phyloP scores from a whole-genome alignment of 768 basidiomycete genomes.

The Tricholoma matsutake region DNA sequence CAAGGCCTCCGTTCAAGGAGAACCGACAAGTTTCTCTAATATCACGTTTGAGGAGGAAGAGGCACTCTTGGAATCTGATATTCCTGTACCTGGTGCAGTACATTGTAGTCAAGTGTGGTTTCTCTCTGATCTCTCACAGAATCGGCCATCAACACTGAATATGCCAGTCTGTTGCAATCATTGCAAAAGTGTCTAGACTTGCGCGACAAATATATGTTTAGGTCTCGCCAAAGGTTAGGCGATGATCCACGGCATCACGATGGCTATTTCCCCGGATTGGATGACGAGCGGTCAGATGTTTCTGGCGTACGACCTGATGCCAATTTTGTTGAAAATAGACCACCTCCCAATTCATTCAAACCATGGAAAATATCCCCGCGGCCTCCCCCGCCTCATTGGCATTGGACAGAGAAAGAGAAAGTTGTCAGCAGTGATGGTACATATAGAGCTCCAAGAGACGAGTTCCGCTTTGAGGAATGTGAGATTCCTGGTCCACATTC shows the following conservation, averaged over 20 bases:
- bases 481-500: slow-evolving; percentile 65
- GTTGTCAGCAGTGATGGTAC: slow-evolving; percentile 41
- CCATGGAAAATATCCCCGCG: slow-evolving; percentile 90
- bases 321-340: slow-evolving; percentile 27
- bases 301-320: slow-evolving; percentile 66
- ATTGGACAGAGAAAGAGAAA: slow-evolving; percentile 60
- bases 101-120: slow-evolving; percentile 2
- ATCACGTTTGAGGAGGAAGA: slow-evolving; percentile 32
- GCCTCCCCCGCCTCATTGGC: slow-evolving; percentile 97
- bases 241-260: slow-evolving; percentile 95
- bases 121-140: slow-evolving; percentile 19
- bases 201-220: slow-evolving; percentile 92
- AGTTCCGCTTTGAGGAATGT: slow-evolving; percentile 71
- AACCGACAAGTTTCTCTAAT: slow-evolving; percentile 17
- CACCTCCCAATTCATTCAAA: slow-evolving; percentile 34
- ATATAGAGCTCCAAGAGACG: slow-evolving; percentile 29
- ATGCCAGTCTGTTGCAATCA: slow-evolving; percentile 57
- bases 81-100: slow-evolving; percentile 27
- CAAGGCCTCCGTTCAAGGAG: slow-evolving; percentile 35
- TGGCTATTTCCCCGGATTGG: slow-evolving; percentile 65
- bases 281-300: slow-evolving; percentile 59
- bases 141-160: slow-evolving; percentile 40
- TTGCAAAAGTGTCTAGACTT: slow-evolving; percentile 85
- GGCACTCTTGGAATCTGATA: slow-evolving; percentile 25
- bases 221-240: slow-evolving; percentile 87